phyloP scores from a whole-genome alignment of 192 early-diverging fungal genomes.

The Chytriomyces hyalinus region DNA sequence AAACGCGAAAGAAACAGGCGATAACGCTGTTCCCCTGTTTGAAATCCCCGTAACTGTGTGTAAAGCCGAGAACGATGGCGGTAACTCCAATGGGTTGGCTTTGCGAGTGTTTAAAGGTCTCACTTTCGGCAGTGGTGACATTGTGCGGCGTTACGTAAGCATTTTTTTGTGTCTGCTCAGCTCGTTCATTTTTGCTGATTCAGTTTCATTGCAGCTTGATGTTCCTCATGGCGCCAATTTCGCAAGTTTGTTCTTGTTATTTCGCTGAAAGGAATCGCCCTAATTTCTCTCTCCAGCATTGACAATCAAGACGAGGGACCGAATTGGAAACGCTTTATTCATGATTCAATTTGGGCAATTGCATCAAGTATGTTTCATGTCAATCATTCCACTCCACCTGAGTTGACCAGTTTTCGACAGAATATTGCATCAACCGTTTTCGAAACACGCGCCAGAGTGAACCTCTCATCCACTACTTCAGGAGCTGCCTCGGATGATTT shows the following conservation, averaged over 20 bases:
- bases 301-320: conserved; percentile 36
- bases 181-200: not conserved
- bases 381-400: too few species aligned
- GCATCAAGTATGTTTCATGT: conserved; percentile 19
- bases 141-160: conserved; percentile 72
- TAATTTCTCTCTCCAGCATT: conserved; percentile 32
- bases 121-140: conserved; percentile 73
- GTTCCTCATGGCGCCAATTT: conserved; percentile 85
- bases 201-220: conserved; percentile 45
- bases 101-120: conserved; percentile 61
- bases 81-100: conserved; percentile 35
- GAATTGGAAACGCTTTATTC: conserved; percentile 66
- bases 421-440: not conserved
- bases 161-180: not conserved
- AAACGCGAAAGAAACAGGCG: not conserved
- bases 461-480: conserved; percentile 66
- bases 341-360: conserved; percentile 81
- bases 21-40: conserved; percentile 50
- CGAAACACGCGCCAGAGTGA: conserved; percentile 56
- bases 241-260: conserved; percentile 50
- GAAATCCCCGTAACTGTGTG: conserved; percentile 86
- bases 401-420: too few species aligned
- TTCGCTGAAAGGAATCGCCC: not conserved
- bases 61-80: conserved; percentile 66
- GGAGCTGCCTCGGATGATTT: conserved; percentile 63